Conservation (phyloP, 1,139 yeast genomes). For the Hyphopichia wangnamkhiaoensis region DNA sequence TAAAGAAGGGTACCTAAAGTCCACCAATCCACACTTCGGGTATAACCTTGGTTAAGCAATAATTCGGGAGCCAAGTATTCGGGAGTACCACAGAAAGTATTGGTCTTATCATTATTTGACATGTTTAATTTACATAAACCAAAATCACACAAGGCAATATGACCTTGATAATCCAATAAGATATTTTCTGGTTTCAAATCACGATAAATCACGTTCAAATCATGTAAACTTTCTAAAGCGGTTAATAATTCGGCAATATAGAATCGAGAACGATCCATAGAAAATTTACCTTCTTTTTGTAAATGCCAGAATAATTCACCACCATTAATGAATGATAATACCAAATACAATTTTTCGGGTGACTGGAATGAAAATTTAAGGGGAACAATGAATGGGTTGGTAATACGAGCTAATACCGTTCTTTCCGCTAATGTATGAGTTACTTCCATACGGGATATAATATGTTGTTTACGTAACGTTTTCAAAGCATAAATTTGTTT, state of each 20-base stretch:
- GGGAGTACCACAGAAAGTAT: constrained; percentile 97
- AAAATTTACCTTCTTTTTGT: constrained; percentile 91
- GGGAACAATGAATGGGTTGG: constrained; percentile 98
- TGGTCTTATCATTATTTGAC: constrained; percentile 86
- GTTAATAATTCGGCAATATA: constrained; percentile 93
- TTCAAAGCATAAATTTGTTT: constrained; percentile 92
- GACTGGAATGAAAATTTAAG: constrained; percentile 93
- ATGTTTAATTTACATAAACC: constrained; percentile 94
- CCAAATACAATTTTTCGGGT: constrained; percentile 90
- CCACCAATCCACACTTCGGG: constrained; percentile 98
- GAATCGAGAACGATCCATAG: constrained; percentile 91
- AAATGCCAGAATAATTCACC: constrained; percentile 98
- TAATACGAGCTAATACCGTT: constrained; percentile 88
- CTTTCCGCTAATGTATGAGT: constrained; percentile 96
- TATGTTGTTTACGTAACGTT: constrained; percentile 89
- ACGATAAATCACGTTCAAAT: constrained; percentile 89
- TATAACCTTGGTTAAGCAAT: constrained; percentile 87
- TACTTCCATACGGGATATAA: constrained; percentile 91
- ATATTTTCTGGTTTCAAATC: constrained; percentile 96
- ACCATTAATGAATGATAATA: constrained; percentile 91
- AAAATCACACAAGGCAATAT: constrained; percentile 93
- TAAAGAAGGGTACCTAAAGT: constrained; percentile 89
- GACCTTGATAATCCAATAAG: constrained; percentile 92
- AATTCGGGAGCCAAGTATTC: constrained; percentile 94
- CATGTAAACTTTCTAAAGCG: constrained; percentile 90